A percentile compares a stretch with the other conserved stretches of the same genome.
These are phyloP conservation scores for Cornus kousa DNA, from an alignment of 148 eudicot genomes.

Conservation along the genomic window DNA sequence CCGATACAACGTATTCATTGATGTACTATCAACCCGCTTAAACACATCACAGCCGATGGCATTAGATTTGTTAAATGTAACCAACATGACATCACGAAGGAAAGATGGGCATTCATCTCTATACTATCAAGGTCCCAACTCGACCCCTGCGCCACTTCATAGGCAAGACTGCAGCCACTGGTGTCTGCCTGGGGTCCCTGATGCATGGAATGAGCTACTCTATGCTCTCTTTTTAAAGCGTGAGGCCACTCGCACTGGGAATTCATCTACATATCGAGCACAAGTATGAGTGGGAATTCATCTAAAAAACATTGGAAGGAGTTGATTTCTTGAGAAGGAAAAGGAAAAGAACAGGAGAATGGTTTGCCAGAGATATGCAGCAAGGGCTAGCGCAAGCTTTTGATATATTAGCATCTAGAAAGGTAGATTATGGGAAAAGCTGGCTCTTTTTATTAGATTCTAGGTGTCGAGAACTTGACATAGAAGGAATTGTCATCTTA, in stretches of 20 bases:
- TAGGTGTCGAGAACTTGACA: background rate
- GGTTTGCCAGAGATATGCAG: background rate
- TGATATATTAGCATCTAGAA: background rate
- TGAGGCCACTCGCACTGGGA: constrained; percentile 16
- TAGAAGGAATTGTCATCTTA: background rate
- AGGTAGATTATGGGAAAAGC: background rate
- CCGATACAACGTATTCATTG: constrained; percentile 39
- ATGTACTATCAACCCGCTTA: constrained; percentile 33
- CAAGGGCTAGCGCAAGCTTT: background rate
- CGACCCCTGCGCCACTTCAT: constrained; percentile 52
- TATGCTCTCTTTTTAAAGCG: constrained; percentile 62
- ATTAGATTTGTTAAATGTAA: constrained; percentile 55
- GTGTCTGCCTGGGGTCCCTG: constrained; percentile 97
- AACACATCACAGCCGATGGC: constrained; percentile 18
- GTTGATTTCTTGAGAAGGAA: background rate
- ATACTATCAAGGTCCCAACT: constrained; percentile 61
- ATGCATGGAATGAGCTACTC: constrained; percentile 88
- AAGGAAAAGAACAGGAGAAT: background rate
- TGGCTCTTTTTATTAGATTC: too few species aligned
- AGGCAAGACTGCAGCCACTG: constrained; percentile 97
- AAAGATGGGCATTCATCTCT: constrained; percentile 93
- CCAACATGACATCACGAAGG: constrained; percentile 62
- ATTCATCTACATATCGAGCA: constrained; percentile 18
- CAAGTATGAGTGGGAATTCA: background rate
- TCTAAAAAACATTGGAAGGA: background rate